Evolutionary conservation across 1,284 basidiomycete genomes (phyloP).

Genomic region (Apiotrichum siamense): DNA sequence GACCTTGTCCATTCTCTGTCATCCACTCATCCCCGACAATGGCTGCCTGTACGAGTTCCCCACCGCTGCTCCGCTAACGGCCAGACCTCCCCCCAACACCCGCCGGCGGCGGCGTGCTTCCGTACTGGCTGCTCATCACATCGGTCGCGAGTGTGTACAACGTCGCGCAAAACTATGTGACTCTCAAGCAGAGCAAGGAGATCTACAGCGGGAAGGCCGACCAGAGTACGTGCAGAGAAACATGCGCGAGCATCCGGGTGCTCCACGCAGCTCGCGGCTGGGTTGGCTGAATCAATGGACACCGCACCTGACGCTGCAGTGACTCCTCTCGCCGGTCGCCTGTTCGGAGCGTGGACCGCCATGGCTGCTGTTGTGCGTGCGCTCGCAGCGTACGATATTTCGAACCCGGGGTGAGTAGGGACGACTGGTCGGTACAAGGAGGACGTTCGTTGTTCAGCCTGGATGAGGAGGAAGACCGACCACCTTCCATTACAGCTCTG

Average conservation of each 20-base stretch:
- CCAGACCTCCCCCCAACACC: constrained; percentile 28
- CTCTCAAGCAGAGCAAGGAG: constrained; percentile 66
- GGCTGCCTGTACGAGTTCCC: background rate
- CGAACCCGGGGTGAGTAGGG: constrained; percentile 62
- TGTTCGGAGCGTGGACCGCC: constrained; percentile 83
- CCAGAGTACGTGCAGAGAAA: constrained; percentile 42
- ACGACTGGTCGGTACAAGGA: too few species aligned
- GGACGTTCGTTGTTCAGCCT: too few species aligned
- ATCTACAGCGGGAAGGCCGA: constrained; percentile 63
- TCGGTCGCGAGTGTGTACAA: constrained; percentile 74
- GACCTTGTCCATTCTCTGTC: too few species aligned
- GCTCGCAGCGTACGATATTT: constrained; percentile 82
- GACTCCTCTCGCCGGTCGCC: constrained; percentile 72
- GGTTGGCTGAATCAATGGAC: too few species aligned
- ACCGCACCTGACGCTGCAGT: constrained; percentile 53
- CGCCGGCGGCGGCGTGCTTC: constrained; percentile 58
- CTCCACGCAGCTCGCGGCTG: too few species aligned
- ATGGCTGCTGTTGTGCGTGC: constrained; percentile 70
- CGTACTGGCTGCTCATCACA: constrained; percentile 78
- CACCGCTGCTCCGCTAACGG: background rate
- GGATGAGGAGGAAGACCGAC: too few species aligned
- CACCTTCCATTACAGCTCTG: too few species aligned
- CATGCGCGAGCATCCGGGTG: too few species aligned
- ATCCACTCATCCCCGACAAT: background rate
- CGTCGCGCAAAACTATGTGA: constrained; percentile 71